Conservation (phyloP, 2,329 filamentous ascomycete genomes). For the Chrysoporthe austroafricana region DNA sequence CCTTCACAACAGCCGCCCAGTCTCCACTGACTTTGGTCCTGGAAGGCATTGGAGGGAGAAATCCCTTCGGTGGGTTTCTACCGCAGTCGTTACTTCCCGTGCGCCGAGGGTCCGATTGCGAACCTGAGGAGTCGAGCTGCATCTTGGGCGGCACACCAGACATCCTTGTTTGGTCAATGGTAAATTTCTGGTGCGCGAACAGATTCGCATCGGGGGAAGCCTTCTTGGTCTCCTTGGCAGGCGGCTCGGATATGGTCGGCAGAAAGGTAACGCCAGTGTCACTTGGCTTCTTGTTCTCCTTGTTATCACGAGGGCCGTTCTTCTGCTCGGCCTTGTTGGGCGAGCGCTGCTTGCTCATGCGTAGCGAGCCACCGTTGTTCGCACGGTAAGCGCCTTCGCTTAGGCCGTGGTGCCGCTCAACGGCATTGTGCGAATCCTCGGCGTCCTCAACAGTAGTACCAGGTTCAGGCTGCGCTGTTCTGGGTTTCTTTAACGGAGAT, state of each 20-base stretch:
- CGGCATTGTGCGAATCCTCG: background rate
- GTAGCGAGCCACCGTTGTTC: conserved; percentile 41
- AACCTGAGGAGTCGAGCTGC: background rate
- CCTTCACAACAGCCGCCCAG: conserved; percentile 14
- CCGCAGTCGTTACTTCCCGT: conserved; percentile 13
- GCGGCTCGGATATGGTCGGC: conserved; percentile 12
- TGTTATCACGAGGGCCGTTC: conserved; percentile 2
- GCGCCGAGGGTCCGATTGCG: background rate
- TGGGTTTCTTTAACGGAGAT: conserved; percentile 14
- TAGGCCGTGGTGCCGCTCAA: background rate
- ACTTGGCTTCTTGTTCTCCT: background rate
- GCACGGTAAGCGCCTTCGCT: conserved; percentile 32
- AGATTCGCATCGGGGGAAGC: conserved; percentile 15
- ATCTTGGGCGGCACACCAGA: background rate
- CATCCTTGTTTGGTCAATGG: conserved; percentile 24
- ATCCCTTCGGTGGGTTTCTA: conserved; percentile 13
- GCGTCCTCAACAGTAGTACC: background rate
- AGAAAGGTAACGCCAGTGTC: conserved; percentile 9
- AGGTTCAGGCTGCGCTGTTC: background rate
- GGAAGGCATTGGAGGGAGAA: conserved; percentile 19
- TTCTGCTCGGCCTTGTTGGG: conserved; percentile 19
- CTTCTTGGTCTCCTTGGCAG: conserved; percentile 8
- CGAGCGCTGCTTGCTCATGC: conserved; percentile 29
- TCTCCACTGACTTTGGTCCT: conserved; percentile 11
- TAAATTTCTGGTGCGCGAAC: conserved; percentile 24